Base-by-base conservation (phyloP, 2,329 filamentous ascomycete species). In the Nannizzia gypsea region DNA sequence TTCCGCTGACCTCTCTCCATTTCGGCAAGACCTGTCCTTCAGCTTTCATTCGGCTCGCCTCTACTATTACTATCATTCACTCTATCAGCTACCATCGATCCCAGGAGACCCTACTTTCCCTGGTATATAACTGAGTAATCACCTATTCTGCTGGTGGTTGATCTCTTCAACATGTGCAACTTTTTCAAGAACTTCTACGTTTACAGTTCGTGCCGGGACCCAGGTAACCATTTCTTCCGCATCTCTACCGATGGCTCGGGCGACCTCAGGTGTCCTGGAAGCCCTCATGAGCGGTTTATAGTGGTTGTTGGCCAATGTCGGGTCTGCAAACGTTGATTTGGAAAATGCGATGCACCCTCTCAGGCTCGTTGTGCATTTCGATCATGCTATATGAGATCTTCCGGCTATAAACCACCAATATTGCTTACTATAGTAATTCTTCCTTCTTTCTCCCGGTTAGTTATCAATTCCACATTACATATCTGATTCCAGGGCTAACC, bases 141-240 rank as follows among this genome's bases (percentile, higher is more conserved):
- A 46, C 3, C 22, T 31, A 2, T 40, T 26, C 42, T 3, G n/a
- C n/a, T 6, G 34, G 24, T 20, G 13, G 20, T 44, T 36, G 42
- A 20, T n/a, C 42, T 34, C 64, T 68, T 67, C 64, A 57, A 63
- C 60, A 81, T 81, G 78, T 81, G 78, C 74, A 75, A 80, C 68
- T 88, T 85, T 68, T 86, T 83, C 67, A 87, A 86, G 67, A 88
- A 88, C 73, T 89, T 86, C 71, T 89, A 88, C 73, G 85, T 90
- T 71, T 89, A 89, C 74, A 84, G 84, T 60, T 79, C 82, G 48
- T 90, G 87, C 68, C 73, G 80, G 60, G 84, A 89, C 68, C 86
- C 86, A 0, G 83, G 82, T 44, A 78, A 81, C 15, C 87, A 90
- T 71, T 89, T 88, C 72, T 85, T 87, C 71, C 79, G 82, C 64